Base-by-base conservation (phyloP, 2,329 filamentous ascomycete species). In the Alternaria dauci region DNA sequence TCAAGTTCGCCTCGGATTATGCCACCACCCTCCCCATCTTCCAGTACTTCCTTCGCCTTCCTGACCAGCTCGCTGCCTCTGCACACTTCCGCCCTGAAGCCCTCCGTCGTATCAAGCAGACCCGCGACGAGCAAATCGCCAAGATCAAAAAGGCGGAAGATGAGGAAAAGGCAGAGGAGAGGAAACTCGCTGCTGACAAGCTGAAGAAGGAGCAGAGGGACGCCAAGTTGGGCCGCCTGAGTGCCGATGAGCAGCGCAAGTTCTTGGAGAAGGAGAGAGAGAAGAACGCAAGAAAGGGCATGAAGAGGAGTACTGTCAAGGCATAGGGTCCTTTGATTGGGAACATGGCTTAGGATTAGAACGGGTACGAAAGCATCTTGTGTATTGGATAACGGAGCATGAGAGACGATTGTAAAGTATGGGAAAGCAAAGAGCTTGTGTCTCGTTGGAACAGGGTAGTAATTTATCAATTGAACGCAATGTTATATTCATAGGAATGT, bases 11-110 rank as follows among this genome's bases (percentile, higher is more conserved):
- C 30, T 88, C 78, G 32, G 52, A 75, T 39, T 66, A 86, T 2
- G 80, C 84, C 70, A 85, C 88, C 77, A 87, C 92, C n/a, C 75
- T 91, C 20, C 89, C 92, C 26, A 81, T 98, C 62, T 93, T 97
- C 83, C 82, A 86, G 38, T 89, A 91, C 80, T 96, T 95, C 84
- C 80, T 97, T 55, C 91, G 92, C 66, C 82, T 97, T n/a, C 86
- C 93, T 41, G 95, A 99, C 77, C 83, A 86, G 69, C 90, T 99
- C 50, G 93, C 90, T 58, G 83, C 87, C 57, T 81, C 81, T 26
- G 94, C 88, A 11, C 94, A 92, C 80, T 97, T 97, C 89, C 92
- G 95, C 12, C 88, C 92, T 38, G 83, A 98, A 83, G 93, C 97
- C 34, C 82, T 90, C 77, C 92, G 92, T 79, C 96, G 96, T 84